Base-by-base conservation (phyloP, 2,329 filamentous ascomycete species). In the Colletotrichum sp. region DNA sequence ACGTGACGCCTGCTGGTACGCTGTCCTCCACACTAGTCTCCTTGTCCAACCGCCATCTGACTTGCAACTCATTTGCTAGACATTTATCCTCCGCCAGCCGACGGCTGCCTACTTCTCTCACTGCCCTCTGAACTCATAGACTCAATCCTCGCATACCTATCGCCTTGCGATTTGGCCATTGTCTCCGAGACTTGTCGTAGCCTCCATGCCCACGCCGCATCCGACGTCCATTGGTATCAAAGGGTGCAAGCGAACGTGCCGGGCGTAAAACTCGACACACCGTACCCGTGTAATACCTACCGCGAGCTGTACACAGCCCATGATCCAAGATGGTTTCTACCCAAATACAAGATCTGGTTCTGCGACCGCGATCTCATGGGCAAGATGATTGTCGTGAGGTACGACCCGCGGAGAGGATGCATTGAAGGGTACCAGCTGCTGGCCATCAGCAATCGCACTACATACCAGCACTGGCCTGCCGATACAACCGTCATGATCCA, bases 281-380 rank as follows among this genome's bases (percentile, higher is more conserved):
- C 93, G 0, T 89, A 88, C 8, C 93, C 93, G 8, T 93, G 90
- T 80, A 79, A 85, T 3, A 92, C 89, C 28, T 98, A 93, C 84
- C 91, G 91, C 73, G 89, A 94, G 30, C 90, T 98, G 4, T 98
- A 94, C 82, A 86, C 90, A 57, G 89, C 92, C 24, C 94, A 97
- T 82, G 90, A 97, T 78, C 93, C 94, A 1, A 92, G 93, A 80
- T 98, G 96, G 96, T 98, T 98, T 81, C 88, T 98, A 2, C 89
- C 95, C 0, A 92, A 91, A 68, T 89, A 95, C 82, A 96, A 95
- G 84, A 88, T 98, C 78, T 98, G 96, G 96, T 96, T 98, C 81
- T 91, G 92, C 75, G 95, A 98, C 83, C 89, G 88, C 3, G 90
- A 93, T 34, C 89, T 95, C 64, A 93, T 90, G 3, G 96, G 96